Evolutionary conservation across 371 early-diverging fungal genomes (phyloP).

Genomic region (Caulochytrium protostelioides): DNA sequence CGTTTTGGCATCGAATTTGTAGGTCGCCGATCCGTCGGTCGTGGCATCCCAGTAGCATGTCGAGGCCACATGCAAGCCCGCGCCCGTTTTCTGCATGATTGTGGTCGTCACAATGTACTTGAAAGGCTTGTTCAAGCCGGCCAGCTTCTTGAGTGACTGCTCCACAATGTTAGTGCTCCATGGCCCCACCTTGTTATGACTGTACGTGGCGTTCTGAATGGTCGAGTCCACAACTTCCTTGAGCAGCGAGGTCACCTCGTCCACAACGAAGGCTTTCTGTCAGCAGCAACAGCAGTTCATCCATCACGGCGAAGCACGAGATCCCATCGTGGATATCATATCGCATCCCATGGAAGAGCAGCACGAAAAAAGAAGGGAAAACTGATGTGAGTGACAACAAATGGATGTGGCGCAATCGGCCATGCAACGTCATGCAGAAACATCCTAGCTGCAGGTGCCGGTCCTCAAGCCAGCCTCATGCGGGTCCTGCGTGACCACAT

Average conservation of each 20-base stretch:
- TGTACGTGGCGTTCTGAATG: conserved; percentile 38
- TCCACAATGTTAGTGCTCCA: conserved; percentile 50
- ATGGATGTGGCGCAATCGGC: no score
- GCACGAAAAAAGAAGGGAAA: no score
- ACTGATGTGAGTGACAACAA: no score
- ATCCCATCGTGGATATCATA: no score
- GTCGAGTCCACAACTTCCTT: conserved; percentile 21
- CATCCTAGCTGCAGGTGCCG: no score
- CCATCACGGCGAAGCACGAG: no score
- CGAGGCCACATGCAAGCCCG: conserved; percentile 49
- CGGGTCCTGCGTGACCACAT: no score
- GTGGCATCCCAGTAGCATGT: conserved; percentile 52
- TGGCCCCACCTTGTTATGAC: conserved; percentile 39
- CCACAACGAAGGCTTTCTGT: conserved; percentile 28
- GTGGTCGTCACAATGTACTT: conserved; percentile 54
- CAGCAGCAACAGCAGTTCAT: no score
- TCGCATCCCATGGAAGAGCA: no score
- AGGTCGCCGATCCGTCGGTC: conserved; percentile 39
- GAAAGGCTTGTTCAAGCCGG: conserved; percentile 37
- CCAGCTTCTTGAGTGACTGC: conserved; percentile 35
- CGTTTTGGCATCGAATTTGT: conserved; percentile 39
- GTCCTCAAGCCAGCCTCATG: no score
- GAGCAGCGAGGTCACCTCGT: conserved; percentile 29
- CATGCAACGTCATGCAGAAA: no score
- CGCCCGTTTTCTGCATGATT: conserved; percentile 52